Evolutionary conservation across 352 stramenopile genomes (phyloP).

Genomic region (Peronospora belbahrii): DNA sequence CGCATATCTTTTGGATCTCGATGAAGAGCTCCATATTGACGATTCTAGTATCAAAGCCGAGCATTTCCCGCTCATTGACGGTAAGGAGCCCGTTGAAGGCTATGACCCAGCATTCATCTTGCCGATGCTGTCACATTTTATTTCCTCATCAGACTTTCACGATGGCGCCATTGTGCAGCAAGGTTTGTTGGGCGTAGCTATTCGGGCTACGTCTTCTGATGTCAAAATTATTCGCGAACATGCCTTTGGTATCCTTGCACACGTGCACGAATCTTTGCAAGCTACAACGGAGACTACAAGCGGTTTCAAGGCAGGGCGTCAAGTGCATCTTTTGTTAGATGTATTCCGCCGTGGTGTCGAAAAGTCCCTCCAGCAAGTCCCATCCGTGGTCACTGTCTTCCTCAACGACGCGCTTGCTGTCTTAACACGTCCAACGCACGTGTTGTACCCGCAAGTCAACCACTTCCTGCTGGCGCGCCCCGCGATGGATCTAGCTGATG

Average conservation of each 20-base stretch:
- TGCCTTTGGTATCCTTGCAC: slow-evolving; percentile 66
- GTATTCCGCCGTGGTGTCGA: slow-evolving; percentile 60
- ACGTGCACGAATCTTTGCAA: slow-evolving; percentile 64
- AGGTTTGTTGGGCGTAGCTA: slow-evolving; percentile 54
- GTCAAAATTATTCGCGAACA: slow-evolving; percentile 46
- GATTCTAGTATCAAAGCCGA: slow-evolving; percentile 3
- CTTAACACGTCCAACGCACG: slow-evolving; percentile 52
- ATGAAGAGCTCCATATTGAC: slow-evolving; percentile 12
- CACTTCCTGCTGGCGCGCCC: slow-evolving; percentile 77
- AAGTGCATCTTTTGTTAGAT: slow-evolving; percentile 76
- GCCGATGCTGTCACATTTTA: slow-evolving; percentile 67
- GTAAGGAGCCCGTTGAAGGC: slow-evolving; percentile 11
- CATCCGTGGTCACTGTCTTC: slow-evolving; percentile 75
- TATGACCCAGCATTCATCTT: slow-evolving; percentile 78
- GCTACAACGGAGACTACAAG: slow-evolving; percentile 35
- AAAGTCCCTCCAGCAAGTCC: slow-evolving; percentile 44
- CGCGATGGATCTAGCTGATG: slow-evolving; percentile 67
- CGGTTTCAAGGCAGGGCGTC: slow-evolving; percentile 66
- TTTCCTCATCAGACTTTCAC: slow-evolving; percentile 59
- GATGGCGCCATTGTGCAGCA: slow-evolving; percentile 57
- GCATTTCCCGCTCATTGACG: neutral
- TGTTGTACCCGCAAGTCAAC: slow-evolving; percentile 75
- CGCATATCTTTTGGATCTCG: slow-evolving; percentile 23
- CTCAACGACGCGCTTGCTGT: slow-evolving; percentile 73
- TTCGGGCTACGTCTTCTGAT: slow-evolving; percentile 68